phyloP scores from a whole-genome alignment of 306 rosid species.

The Glycine tomentella region DNA sequence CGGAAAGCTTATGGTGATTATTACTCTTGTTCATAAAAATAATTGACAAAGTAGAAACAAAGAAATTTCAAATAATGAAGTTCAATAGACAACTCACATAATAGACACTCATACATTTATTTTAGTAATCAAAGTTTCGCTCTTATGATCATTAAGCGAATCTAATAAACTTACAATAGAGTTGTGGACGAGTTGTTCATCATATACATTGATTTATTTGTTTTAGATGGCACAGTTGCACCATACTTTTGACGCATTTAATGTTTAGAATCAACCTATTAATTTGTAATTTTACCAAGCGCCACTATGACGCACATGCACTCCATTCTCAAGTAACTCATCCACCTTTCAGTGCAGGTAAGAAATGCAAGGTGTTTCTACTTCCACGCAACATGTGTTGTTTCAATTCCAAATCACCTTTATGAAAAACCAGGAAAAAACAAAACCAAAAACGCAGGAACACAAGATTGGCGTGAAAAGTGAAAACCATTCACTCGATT shows the following conservation, averaged over 20 bases:
- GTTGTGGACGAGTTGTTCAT: neutral
- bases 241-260: neutral
- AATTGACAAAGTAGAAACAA: no score
- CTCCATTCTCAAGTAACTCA: neutral
- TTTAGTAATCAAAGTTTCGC: neutral
- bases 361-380: constrained; percentile 36
- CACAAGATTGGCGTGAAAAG: neutral
- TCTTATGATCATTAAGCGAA: neutral
- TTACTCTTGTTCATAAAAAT: no score
- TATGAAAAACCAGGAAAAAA: neutral
- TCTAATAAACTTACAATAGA: neutral
- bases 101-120: neutral
- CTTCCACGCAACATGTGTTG: constrained; percentile 22
- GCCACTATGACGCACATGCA: neutral
- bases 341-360: constrained; percentile 28
- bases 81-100: no score
- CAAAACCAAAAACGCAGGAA: neutral
- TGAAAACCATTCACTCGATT: constrained; percentile 6
- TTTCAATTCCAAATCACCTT: constrained; percentile 11
- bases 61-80: no score
- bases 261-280: neutral
- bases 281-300: neutral
- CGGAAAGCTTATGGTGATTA: no score
- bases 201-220: neutral
- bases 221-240: neutral